Evolutionary conservation across 2,329 filamentous ascomycete genomes (phyloP).

Genomic region (Sphaerulina vaccinii): DNA sequence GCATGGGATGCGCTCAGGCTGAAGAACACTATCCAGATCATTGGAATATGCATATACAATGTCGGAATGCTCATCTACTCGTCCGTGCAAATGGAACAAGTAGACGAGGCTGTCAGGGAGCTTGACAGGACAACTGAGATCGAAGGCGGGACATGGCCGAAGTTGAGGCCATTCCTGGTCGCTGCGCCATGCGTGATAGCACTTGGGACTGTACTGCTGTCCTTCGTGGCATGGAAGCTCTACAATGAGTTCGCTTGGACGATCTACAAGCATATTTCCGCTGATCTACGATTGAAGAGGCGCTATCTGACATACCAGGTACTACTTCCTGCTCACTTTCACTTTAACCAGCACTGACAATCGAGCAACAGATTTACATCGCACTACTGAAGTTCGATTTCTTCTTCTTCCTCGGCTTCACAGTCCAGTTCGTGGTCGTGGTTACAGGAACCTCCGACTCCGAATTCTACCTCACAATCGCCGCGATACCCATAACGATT

Average conservation of each 20-base stretch:
- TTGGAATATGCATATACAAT: slow-evolving; percentile 91
- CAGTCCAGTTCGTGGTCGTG: slow-evolving; percentile 96
- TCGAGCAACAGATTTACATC: slow-evolving; percentile 80
- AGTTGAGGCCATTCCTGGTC: slow-evolving; percentile 73
- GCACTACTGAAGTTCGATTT: slow-evolving; percentile 98
- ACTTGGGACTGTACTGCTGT: slow-evolving; percentile 69
- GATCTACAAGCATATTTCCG: slow-evolving; percentile 98
- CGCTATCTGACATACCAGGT: slow-evolving; percentile 96
- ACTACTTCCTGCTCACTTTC: slow-evolving; percentile 32
- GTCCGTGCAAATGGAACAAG: slow-evolving; percentile 88
- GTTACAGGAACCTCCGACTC: slow-evolving; percentile 65
- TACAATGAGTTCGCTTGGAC: slow-evolving; percentile 99
- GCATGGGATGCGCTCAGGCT: slow-evolving; percentile 90
- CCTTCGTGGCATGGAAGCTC: slow-evolving; percentile 84
- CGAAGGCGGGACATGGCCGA: slow-evolving; percentile 60
- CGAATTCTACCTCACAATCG: slow-evolving; percentile 84
- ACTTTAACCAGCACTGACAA: slow-evolving; percentile 12
- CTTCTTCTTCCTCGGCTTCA: slow-evolving; percentile 99
- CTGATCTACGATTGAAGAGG: slow-evolving; percentile 94
- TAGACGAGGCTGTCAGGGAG: slow-evolving; percentile 66
- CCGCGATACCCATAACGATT: slow-evolving; percentile 88
- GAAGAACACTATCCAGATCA: slow-evolving; percentile 98
- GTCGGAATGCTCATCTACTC: slow-evolving; percentile 89
- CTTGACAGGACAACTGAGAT: slow-evolving; percentile 50
- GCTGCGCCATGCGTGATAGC: slow-evolving; percentile 83